Base-by-base conservation (phyloP, 768 basidiomycete genomes). In the Lactifluus rugatus region DNA sequence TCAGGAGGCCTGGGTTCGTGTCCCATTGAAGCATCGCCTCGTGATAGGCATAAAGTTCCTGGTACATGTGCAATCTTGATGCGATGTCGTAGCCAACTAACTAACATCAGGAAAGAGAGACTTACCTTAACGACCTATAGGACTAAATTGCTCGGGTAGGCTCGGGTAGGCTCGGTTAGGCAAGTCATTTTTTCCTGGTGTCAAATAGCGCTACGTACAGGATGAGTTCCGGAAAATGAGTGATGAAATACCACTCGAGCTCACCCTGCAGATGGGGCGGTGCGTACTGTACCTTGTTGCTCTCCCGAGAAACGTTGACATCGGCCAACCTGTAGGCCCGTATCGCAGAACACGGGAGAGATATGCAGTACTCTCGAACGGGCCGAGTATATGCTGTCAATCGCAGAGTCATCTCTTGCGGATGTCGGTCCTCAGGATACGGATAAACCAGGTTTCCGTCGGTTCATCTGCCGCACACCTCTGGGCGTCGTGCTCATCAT, bases 201-300 rank as follows among this genome's bases (percentile, higher is more conserved):
- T n/a, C n/a, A n/a, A 42, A 23, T 10, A 37, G 32, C 34, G 52
- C 34, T 17, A 51, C 5, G 54, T 16, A 17, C 11, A 80, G 79
- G 72, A 74, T 39, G 80, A 78, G 66, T 81, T 83, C 67, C 71
- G 75, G 65, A 75, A 73, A 54, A 71, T 75, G 60, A 71, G 71
- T 8, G 80, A 87, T 17, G 81, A 87, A 31, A 79, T 91, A 14
- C 81, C 83, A 0, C 66, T 79, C 32, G 93, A 97, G 65, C 74
- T 97, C 52, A 84, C 92, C 0, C 64, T 84, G 52, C 90, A 96
- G 72, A 97, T 99, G 88, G 95, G 95, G 37, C 76, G 93, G 91
- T 91, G 60, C 63, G 82, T 70, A 31, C 46, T 16, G 82, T 70
- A 32, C 47, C n/a, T 31, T 45, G 31, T 32, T 32, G 45, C 25